Evolutionary conservation across 106 monocot species (phyloP), one percentile per base, ranked within the genome.

Genomic region (Allium fistulosum): DNA sequence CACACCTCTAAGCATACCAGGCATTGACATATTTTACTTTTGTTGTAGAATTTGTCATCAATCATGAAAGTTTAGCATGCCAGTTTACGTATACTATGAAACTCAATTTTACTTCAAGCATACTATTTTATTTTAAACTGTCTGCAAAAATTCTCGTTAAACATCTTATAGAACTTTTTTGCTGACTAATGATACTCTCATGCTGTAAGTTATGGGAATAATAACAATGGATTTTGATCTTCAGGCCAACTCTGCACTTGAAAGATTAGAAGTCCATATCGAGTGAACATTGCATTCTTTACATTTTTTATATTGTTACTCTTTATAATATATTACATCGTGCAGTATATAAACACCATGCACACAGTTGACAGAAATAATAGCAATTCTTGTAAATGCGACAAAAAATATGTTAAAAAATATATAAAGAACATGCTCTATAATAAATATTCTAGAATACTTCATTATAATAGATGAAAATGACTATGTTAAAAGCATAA

Each of bases 201-300:
- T 15, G 10, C 58, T 58, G 18, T 11, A 9, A 61, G 61, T 8
- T 61, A 61, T 6, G 18, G 37, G 37, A 13, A 61, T 7, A 9
- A 8, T 22, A n/a, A 47, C 15, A 48, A n/a, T 64, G 47, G 15
- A 8, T 63, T 22, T 22, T 22, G 18, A 16, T 65, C 13, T 65
- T 7, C 65, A 65, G 65, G 65, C 65, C 12, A 50, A 50, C 11
- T 65, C 51, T 65, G 50, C 65, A 49, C 47, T 65, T 11, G 17
- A 65, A 16, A 65, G 51, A 49, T 50, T 65, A 9, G 65, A 65
- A 65, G 65, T 65, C 17, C 65, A 49, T 11, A 65, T 65, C 47
- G 65, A 49, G 65, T 65, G 51, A 65, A 49, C 11, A 22, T 11
- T 5, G 48, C 49, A 16, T 5, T 63, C 9, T 50, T 13, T 11